phyloP scores from a whole-genome alignment of 2,329 filamentous ascomycete species.

The Colletotrichum echinochloae region DNA sequence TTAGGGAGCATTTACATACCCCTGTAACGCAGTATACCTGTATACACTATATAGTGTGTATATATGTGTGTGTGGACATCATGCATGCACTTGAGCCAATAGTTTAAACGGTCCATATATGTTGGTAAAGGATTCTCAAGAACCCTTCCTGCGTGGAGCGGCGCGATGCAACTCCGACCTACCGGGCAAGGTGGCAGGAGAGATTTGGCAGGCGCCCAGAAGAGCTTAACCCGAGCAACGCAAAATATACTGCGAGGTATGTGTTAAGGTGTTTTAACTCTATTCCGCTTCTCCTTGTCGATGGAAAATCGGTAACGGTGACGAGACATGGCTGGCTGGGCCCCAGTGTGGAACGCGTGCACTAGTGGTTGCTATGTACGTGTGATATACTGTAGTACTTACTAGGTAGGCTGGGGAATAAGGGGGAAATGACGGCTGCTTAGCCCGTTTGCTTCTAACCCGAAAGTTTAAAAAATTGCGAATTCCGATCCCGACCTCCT shows the following conservation, averaged over 20 bases:
- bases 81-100: too few species aligned
- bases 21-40: too few species aligned
- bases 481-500: slow-evolving; percentile 25
- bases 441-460: slow-evolving; percentile 28
- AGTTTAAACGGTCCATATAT: background rate
- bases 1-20: too few species aligned
- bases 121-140: slow-evolving; percentile 2
- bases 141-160: background rate
- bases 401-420: background rate
- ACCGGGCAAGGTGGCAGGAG: slow-evolving; percentile 4
- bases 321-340: slow-evolving; percentile 19
- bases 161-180: slow-evolving; percentile 4
- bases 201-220: slow-evolving; percentile 23
- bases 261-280: slow-evolving; percentile 24
- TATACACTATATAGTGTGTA: too few species aligned
- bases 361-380: background rate
- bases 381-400: background rate
- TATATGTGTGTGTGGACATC: background rate
- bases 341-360: background rate
- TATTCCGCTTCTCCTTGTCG: background rate
- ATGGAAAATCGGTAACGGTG: background rate
- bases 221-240: slow-evolving; percentile 21
- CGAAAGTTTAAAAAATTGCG: slow-evolving; percentile 30
- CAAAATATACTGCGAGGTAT: background rate
- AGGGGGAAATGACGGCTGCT: slow-evolving; percentile 8